Evolutionary conservation across 2,329 filamentous ascomycete species (phyloP).

Genomic region (Thermoascus crustaceus): DNA sequence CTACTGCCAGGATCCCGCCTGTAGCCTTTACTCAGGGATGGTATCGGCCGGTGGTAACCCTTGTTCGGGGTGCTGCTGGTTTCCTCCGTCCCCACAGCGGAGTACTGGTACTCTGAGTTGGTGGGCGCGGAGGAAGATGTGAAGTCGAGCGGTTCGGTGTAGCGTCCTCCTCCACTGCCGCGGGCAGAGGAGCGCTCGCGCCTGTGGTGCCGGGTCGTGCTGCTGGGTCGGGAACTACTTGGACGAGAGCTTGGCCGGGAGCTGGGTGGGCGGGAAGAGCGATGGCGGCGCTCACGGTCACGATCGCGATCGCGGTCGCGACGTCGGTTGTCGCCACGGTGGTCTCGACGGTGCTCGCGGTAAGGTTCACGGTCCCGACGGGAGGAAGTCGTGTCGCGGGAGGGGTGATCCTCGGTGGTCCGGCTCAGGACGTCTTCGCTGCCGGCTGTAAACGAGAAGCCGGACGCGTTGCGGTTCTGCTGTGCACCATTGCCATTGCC

Average conservation of each 20-base stretch:
- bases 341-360: slow-evolving; percentile 24
- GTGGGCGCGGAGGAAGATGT: slow-evolving; percentile 29
- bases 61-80: slow-evolving; percentile 46
- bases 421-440: slow-evolving; percentile 37
- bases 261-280: slow-evolving; percentile 9
- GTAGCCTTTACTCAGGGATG: slow-evolving; percentile 42
- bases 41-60: slow-evolving; percentile 50
- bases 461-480: slow-evolving; percentile 21
- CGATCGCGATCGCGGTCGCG: slow-evolving; percentile 3
- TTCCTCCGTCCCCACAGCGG: slow-evolving; percentile 33
- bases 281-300: slow-evolving; percentile 1
- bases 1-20: slow-evolving; percentile 33
- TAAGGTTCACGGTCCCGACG: slow-evolving; percentile 19
- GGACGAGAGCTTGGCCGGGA: slow-evolving; percentile 23
- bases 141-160: slow-evolving; percentile 38
- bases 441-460: slow-evolving; percentile 44
- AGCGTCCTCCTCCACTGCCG: slow-evolving; percentile 32
- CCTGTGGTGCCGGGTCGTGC: slow-evolving; percentile 30
- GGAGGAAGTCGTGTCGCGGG: slow-evolving; percentile 16
- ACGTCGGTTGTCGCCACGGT: slow-evolving; percentile 9
- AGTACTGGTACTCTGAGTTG: slow-evolving; percentile 34
- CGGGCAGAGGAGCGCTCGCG: slow-evolving; percentile 25
- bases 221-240: slow-evolving; percentile 24
- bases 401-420: slow-evolving; percentile 31
- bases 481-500: slow-evolving; percentile 10